Evolutionary conservation across 768 basidiomycete species (phyloP), one percentile per base, ranked within the genome.

Genomic region (Rhodotorula toruloides): DNA sequence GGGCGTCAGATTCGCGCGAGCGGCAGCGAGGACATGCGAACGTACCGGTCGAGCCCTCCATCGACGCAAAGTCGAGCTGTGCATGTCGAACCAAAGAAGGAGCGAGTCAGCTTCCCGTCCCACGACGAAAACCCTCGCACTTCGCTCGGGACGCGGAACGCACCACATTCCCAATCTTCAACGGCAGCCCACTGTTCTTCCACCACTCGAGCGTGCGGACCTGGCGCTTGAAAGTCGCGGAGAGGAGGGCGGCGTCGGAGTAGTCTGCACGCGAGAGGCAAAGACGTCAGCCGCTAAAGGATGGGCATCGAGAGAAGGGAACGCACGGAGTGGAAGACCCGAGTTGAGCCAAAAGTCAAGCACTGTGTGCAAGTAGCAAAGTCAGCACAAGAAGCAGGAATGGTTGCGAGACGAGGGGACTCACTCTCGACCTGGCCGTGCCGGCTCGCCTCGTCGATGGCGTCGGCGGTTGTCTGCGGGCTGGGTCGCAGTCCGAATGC

Each of bases 201-300:
- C 89, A 91, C 90, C 90, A 91, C 42, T 87, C 85, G 48, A 91
- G 82, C 10, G 89, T 85, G 8, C 82, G 79, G n/a, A 90, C 80
- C 72, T 85, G 86, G 66, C 87, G 87, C 74, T 86, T 89, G 25
- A 87, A 82, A 63, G 87, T 88, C 10, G 90, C 90, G 67, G 84
- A 82, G 73, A 89, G 87, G 42, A 91, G 84, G 3, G 89, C 86
- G 16, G 84, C 84, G 71, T 89, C 88, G 44, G 89, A 87, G 74
- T 89, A 90, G 71, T 87, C 84, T 69, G 90, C 17, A 34, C 42
- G 42, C 13, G 42, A 42, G 42, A 21, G 12, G 42, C 21, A 12
- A 42, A 21, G 21, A 12, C 42, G 42, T 21, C 12, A 42, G 42
- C 42, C 42, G 12, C 42, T 42, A 12, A 42, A 42, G 42, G 13